Conservation (phyloP, 2,329 filamentous ascomycete genomes). For the Aspergillus neoniger region DNA sequence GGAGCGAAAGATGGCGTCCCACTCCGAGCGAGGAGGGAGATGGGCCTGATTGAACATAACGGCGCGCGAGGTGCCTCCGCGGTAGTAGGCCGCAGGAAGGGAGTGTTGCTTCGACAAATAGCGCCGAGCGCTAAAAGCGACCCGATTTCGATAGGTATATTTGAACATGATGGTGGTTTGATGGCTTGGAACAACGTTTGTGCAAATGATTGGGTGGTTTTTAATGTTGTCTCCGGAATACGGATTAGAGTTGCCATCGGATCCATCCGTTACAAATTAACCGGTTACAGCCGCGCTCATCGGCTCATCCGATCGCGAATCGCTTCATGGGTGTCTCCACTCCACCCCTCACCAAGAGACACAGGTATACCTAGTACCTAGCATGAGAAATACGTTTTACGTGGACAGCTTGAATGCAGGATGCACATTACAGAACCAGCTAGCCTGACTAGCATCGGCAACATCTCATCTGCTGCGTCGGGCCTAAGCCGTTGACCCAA, state of each 20-base stretch:
- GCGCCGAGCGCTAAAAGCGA: neutral
- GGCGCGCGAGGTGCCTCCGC: constrained; percentile 70
- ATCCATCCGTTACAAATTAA: neutral
- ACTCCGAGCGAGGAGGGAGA: constrained; percentile 52
- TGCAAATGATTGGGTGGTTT: too few species aligned
- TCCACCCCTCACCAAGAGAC: too few species aligned
- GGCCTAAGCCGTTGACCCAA: too few species aligned
- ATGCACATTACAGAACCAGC: too few species aligned
- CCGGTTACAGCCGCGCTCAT: neutral
- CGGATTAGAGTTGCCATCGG: neutral
- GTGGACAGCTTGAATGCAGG: too few species aligned
- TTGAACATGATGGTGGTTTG: neutral
- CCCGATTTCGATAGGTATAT: neutral
- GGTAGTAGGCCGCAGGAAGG: constrained; percentile 61
- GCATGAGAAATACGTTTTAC: too few species aligned
- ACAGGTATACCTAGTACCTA: too few species aligned
- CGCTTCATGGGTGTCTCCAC: too few species aligned
- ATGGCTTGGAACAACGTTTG: too few species aligned
- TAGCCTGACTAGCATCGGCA: too few species aligned
- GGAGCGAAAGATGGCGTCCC: constrained; percentile 58
- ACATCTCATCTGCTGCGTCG: too few species aligned
- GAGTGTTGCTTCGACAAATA: neutral
- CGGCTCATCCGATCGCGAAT: neutral
- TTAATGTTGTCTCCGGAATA: too few species aligned
- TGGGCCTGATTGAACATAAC: constrained; percentile 60